phyloP scores from a whole-genome alignment of 2,329 filamentous ascomycete genomes.

The Diaporthe vexans region DNA sequence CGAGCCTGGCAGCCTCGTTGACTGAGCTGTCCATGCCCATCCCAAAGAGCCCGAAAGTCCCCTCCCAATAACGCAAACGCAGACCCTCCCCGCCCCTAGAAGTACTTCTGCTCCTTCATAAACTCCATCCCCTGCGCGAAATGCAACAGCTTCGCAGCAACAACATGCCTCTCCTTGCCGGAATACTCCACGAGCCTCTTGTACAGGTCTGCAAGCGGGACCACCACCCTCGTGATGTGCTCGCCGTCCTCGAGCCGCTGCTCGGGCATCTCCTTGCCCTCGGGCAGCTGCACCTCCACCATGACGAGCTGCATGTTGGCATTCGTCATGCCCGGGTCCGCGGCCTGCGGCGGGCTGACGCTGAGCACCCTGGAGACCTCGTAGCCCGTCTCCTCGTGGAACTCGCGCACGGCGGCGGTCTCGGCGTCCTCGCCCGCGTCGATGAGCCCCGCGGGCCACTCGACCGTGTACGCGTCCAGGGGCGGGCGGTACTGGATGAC shows the following conservation, averaged over 20 bases:
- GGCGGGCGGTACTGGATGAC: conserved; percentile 68
- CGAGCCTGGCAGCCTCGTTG: no score
- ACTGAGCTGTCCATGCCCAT: no score
- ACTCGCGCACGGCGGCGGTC: conserved; percentile 65
- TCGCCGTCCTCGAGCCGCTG: conserved; percentile 73
- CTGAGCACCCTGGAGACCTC: conserved; percentile 60
- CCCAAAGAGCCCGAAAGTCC: no score
- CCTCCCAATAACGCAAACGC: no score
- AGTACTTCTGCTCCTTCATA: conserved; percentile 53
- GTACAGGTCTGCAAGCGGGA: conserved; percentile 70
- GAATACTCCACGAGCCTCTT: conserved; percentile 63
- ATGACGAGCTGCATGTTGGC: conserved; percentile 74
- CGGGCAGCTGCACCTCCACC: conserved; percentile 68
- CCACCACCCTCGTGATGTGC: conserved; percentile 71
- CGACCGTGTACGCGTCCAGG: conserved; percentile 65
- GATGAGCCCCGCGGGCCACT: conserved; percentile 68
- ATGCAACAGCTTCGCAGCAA: conserved; percentile 72
- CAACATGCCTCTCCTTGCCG: conserved; percentile 63
- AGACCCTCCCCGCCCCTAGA: conserved; percentile 14
- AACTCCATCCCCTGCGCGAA: conserved; percentile 71
- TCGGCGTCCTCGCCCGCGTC: conserved; percentile 66
- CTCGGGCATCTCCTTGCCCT: conserved; percentile 65
- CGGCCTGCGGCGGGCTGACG: conserved; percentile 67
- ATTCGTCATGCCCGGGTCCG: conserved; percentile 71
- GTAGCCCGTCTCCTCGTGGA: conserved; percentile 70